Conservation (phyloP, 495 filamentous ascomycete species). For the Arthonia radiata region DNA sequence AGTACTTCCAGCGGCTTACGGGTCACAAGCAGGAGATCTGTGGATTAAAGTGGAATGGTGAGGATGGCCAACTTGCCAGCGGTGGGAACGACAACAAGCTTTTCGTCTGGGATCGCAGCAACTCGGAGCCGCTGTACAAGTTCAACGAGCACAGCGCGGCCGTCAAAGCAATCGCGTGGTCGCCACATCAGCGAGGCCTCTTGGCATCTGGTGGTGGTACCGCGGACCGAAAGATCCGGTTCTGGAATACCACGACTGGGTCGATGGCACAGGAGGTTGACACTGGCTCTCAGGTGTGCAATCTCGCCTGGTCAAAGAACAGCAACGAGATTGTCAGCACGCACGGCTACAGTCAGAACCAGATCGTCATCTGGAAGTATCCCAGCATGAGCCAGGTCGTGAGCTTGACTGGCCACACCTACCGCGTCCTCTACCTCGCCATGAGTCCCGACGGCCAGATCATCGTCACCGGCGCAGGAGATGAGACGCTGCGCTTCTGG, state of each 20-base stretch:
- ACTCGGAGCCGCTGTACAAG: slow-evolving; percentile 65
- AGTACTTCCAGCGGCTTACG: slow-evolving; percentile 59
- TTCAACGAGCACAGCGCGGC: slow-evolving; percentile 85
- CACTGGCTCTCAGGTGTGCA: slow-evolving; percentile 92
- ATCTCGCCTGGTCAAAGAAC: slow-evolving; percentile 85
- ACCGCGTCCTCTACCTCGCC: slow-evolving; percentile 79
- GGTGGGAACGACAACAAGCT: slow-evolving; percentile 97
- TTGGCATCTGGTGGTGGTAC: slow-evolving; percentile 93
- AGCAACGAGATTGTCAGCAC: slow-evolving; percentile 92
- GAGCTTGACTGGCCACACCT: slow-evolving; percentile 85
- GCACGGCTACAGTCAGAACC: slow-evolving; percentile 93
- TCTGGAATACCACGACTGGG: slow-evolving; percentile 75
- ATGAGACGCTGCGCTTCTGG: slow-evolving; percentile 93
- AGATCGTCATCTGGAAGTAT: slow-evolving; percentile 98
- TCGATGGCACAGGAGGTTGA: slow-evolving; percentile 59
- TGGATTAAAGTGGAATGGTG: slow-evolving; percentile 89
- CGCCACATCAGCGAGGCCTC: slow-evolving; percentile 76
- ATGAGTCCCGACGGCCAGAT: slow-evolving; percentile 91
- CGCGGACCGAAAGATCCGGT: slow-evolving; percentile 84
- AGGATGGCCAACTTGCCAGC: slow-evolving; percentile 83
- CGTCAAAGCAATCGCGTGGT: slow-evolving; percentile 98
- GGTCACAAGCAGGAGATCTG: slow-evolving; percentile 98
- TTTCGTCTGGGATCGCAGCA: slow-evolving; percentile 91
- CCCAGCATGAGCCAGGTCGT: slow-evolving; percentile 92
- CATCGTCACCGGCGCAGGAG: slow-evolving; percentile 86